Base-by-base conservation (phyloP, 305 asterid genomes). In the Ruellia speciosa region DNA sequence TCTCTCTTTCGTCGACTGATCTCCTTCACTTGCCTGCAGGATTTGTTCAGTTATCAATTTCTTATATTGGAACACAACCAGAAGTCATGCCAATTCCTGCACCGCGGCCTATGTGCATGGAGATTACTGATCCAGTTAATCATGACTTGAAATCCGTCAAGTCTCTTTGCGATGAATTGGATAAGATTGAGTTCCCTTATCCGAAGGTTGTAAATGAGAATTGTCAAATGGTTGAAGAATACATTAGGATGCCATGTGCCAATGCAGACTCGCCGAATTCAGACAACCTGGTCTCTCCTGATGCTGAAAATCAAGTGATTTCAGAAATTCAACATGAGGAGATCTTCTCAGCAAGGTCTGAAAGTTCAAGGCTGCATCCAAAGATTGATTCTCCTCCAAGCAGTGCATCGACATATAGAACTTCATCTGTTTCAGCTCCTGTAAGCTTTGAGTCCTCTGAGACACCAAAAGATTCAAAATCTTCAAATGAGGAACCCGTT, bases 1-100 rank as follows among this genome's bases (percentile, higher is more conserved):
- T 86, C 43, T 71, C 96, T 41, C 92, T 93, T 16, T 89, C 99
- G 12, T 89, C 99, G 0, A 85, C 92, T 4, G 99, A 93, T 77
- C 85, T 93, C 14, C 83, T 84, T 82, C 95, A 93, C 78, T 86
- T 97, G 0, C 99, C 99, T 1, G 95, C 99, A 0, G 99, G 99
- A 16, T 89, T 74, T 67, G 97, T 89, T 18, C 86, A 83, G 69
- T 45, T 93, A 50, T 84, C 99, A 0, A 72, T 93, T 48, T 74
- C 88, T 1, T 89, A 82, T 31, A 50, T 50, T 8, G 97, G 97
- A 58, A 57, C 74, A 7, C 77, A 66, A 7, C 95, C 97, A 3
- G 99, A 89, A 14, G 90, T 89, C 19, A 47, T 89, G 31, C 77
- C 73, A 3, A 76, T 84, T 55, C 74, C 95, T 5, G 66, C 85